Base-by-base conservation (phyloP, 257 asterid genomes). In the Thymus quinquecostatus region DNA sequence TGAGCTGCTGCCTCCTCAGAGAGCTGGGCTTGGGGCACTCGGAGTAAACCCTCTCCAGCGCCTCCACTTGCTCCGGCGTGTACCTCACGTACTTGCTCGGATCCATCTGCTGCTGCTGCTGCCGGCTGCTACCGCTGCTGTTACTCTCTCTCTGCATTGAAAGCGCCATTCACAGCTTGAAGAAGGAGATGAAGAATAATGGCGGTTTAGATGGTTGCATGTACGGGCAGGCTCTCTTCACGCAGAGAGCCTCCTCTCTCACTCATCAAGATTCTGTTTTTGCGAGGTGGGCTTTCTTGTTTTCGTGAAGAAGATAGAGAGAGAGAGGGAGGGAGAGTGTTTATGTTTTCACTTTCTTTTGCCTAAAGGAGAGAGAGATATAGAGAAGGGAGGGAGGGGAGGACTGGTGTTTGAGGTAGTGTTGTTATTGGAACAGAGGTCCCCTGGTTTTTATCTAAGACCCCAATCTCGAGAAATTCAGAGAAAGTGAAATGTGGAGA, bases 21-120 rank as follows among this genome's bases (percentile, higher is more conserved):
- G 98, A 94, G 68, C 87, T 91, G 2, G 98, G 98, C 81, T 94
- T 94, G 1, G 98, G 97, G 65, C 98, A 94, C 69, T 91, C 98
- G 0, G 94, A 64, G 62, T 94, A 94, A 4, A 91, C 98, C 81
- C 97, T 86, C 70, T 93, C 98, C 48, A 93, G 85, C 33, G 97
- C 98, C 64, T 94, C 98, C 10, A 94, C 98, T 81, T 94, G 98
- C 83, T 91, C 98, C 1, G 97, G 98, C 29, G 97, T 94, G 82
- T 94, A 94, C 77, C 98, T 75, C 47, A 94, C 98, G 69, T 94
- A 94, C 89, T 94, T 94, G 74, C 92, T 84, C 7, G 90, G 79
- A 73, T 94, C 98, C 98, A 94, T 91, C 57, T 85, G 87, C 41
- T 79, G 87, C 68, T 84, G 86, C 49, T 85, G 83, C 68, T 74